Conservation (phyloP, 1,284 basidiomycete species). For the Thecaphora thlaspeos region DNA sequence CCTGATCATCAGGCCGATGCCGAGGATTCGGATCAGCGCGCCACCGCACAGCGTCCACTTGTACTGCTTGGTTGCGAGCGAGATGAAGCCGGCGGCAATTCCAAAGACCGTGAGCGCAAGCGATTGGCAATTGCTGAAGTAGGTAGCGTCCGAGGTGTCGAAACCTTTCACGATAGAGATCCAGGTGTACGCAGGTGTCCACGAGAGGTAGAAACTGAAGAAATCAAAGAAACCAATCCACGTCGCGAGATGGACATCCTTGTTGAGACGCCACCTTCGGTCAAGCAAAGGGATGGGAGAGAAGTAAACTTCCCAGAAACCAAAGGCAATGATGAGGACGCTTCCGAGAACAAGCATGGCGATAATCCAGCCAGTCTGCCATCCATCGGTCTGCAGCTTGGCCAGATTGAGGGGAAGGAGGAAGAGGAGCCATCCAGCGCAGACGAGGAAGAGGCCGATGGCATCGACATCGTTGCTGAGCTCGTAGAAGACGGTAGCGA, state of each 20-base stretch:
- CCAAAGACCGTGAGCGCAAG: constrained; percentile 53
- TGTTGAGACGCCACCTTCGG: constrained; percentile 48
- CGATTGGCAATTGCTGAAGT: constrained; percentile 52
- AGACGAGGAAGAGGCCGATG: constrained; percentile 50
- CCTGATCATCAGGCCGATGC: constrained; percentile 54
- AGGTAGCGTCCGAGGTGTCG: constrained; percentile 21
- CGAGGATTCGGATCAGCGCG: constrained; percentile 45
- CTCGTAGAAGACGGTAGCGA: constrained; percentile 16
- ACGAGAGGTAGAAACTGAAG: constrained; percentile 48
- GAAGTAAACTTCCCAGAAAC: constrained; percentile 38
- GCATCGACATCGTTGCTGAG: constrained; percentile 40
- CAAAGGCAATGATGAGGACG: constrained; percentile 35
- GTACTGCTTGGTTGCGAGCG: constrained; percentile 48
- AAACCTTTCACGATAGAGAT: constrained; percentile 33
- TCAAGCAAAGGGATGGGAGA: constrained; percentile 50
- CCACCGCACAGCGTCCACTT: constrained; percentile 49
- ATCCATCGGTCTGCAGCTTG: constrained; percentile 32
- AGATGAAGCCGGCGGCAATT: constrained; percentile 46
- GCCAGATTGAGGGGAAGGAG: constrained; percentile 48
- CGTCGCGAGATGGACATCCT: constrained; percentile 49
- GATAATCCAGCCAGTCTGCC: constrained; percentile 49
- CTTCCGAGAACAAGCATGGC: constrained; percentile 51
- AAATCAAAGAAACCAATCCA: constrained; percentile 55
- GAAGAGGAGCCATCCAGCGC: constrained; percentile 49
- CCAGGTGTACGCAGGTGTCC: constrained; percentile 44